These are phyloP conservation scores for Ciborinia camelliae DNA, from an alignment of 2,329 filamentous ascomycete species.

Conservation along the genomic window DNA sequence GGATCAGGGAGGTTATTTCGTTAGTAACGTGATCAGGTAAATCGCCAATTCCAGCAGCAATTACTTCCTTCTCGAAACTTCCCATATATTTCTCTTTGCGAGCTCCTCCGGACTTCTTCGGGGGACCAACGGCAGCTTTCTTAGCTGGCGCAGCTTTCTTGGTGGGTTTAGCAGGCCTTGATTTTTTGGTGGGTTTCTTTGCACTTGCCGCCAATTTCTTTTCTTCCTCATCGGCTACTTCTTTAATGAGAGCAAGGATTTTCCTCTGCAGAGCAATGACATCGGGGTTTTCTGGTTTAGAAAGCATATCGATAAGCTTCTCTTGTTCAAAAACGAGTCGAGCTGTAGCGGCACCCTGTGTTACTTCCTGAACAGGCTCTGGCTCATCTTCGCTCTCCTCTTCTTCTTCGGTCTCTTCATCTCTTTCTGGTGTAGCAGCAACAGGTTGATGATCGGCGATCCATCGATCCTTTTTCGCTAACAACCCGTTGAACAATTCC, in stretches of 20 bases:
- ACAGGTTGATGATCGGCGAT: slow-evolving; percentile 69
- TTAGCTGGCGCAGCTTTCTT: slow-evolving; percentile 39
- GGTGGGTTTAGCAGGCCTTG: slow-evolving; percentile 43
- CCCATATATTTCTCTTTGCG: slow-evolving; percentile 54
- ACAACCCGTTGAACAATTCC: slow-evolving; percentile 69
- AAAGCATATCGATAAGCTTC: slow-evolving; percentile 54
- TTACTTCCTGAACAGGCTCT: slow-evolving; percentile 37
- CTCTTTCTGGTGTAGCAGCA: slow-evolving; percentile 60
- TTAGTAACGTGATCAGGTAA: slow-evolving; percentile 76
- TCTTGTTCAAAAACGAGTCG: slow-evolving; percentile 52
- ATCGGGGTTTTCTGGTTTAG: slow-evolving; percentile 50
- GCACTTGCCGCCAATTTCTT: slow-evolving; percentile 16
- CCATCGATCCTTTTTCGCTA: slow-evolving; percentile 78
- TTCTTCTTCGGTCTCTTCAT: slow-evolving; percentile 60
- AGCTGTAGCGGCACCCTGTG: slow-evolving; percentile 41
- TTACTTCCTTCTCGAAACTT: slow-evolving; percentile 83
- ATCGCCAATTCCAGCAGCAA: slow-evolving; percentile 79
- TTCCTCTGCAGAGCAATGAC: slow-evolving; percentile 37
- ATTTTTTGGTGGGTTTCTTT: slow-evolving; percentile 51
- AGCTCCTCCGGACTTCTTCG: slow-evolving; percentile 43
- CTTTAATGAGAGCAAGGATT: slow-evolving; percentile 65
- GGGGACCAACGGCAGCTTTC: slow-evolving; percentile 31
- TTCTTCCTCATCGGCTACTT: slow-evolving; percentile 53
- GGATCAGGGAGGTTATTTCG: slow-evolving; percentile 83
- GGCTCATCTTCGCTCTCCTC: slow-evolving; percentile 52